Conservation (phyloP, 176 grass and related monocot genomes). For the maize (Zea mays) region DNA sequence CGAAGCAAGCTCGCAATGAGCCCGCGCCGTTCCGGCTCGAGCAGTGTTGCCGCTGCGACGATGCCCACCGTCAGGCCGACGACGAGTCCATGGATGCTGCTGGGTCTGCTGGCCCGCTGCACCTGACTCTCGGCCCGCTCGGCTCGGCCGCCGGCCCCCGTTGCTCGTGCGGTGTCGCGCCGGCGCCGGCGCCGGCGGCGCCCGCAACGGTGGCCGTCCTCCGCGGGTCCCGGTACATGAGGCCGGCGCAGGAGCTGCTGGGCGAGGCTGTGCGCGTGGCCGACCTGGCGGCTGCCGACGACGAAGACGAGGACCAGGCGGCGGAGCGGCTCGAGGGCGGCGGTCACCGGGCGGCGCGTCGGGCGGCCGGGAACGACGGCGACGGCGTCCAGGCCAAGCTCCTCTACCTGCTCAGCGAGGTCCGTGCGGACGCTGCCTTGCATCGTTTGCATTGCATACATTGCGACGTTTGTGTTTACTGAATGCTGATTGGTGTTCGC, state of each 20-base stretch:
- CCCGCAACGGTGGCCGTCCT: slow-evolving; percentile 38
- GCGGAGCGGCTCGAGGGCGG: slow-evolving; percentile 30
- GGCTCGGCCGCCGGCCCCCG: background rate
- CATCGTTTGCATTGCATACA: background rate
- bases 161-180: slow-evolving; percentile 19
- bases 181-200: background rate
- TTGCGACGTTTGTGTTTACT: background rate
- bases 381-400: slow-evolving; percentile 64
- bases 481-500: background rate
- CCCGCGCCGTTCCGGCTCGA: slow-evolving; percentile 21
- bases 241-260: slow-evolving; percentile 77
- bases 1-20: slow-evolving; percentile 9
- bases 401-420: slow-evolving; percentile 75
- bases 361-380: slow-evolving; percentile 8
- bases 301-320: slow-evolving; percentile 18
- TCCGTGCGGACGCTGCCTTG: slow-evolving; percentile 16
- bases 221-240: slow-evolving; percentile 61
- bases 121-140: slow-evolving; percentile 55
- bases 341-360: background rate
- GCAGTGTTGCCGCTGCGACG: slow-evolving; percentile 16
- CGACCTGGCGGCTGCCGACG: slow-evolving; percentile 29
- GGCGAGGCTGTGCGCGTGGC: slow-evolving; percentile 59
- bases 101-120: slow-evolving; percentile 26
- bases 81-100: background rate
- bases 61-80: background rate